These are phyloP conservation scores for Thelephora terrestris DNA, from an alignment of 1,284 basidiomycete species.

Conservation along the genomic window DNA sequence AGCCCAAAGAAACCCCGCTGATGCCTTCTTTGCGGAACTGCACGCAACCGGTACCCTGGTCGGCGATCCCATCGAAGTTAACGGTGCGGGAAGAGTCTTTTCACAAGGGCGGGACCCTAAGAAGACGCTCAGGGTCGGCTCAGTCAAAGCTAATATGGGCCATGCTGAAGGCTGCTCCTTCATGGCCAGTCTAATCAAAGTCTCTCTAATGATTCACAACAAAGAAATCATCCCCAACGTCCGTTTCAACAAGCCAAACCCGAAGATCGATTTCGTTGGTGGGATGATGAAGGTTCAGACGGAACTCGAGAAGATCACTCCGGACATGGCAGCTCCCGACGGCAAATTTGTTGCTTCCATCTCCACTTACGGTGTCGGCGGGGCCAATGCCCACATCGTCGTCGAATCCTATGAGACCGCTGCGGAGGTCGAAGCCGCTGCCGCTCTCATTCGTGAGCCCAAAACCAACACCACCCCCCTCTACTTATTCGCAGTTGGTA, in stretches of 20 bases:
- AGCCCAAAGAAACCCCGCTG: conserved; percentile 19
- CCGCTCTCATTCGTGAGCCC: neutral
- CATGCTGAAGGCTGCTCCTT: conserved; percentile 23
- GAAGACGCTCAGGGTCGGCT: conserved; percentile 21
- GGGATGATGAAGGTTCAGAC: conserved; percentile 13
- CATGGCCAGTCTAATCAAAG: conserved; percentile 19
- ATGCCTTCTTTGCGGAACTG: conserved; percentile 12
- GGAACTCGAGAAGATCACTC: conserved; percentile 9
- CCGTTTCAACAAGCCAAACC: conserved; percentile 12
- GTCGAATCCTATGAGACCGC: neutral
- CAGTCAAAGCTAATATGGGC: conserved; percentile 22
- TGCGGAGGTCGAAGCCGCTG: neutral
- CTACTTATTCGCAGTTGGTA: conserved; percentile 2
- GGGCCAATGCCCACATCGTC: conserved; percentile 5
- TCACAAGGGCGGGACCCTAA: conserved; percentile 14
- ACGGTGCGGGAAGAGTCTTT: conserved; percentile 14
- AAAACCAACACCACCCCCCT: neutral
- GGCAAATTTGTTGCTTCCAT: conserved; percentile 6
- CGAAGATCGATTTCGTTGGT: conserved; percentile 14
- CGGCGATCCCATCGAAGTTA: conserved; percentile 12
- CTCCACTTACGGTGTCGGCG: conserved; percentile 14
- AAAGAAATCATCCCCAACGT: conserved; percentile 13
- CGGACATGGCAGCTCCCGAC: neutral
- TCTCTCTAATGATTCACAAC: conserved; percentile 12
- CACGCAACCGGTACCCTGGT: conserved; percentile 12